Percentiles rank a stretch among this genome's conserved stretches.
Evolutionary conservation across 306 rosid genomes (phyloP).

Genomic region (Vigna reflexopilosa): DNA sequence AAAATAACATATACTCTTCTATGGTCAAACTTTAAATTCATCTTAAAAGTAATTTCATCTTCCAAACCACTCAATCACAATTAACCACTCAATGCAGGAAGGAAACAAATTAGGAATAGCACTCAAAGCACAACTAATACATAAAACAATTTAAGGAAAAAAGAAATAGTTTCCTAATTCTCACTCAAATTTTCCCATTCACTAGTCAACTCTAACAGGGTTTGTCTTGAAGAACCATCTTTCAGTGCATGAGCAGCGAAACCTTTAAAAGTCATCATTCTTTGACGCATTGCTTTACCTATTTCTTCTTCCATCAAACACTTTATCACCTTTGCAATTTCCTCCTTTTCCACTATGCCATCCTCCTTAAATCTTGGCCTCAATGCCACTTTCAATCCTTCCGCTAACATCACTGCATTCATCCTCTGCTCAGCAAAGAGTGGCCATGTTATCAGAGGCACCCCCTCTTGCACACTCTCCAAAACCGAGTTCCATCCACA

Average conservation of each 20-base stretch:
- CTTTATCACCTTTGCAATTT: neutral
- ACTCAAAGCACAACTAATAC: too few species aligned
- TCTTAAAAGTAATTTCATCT: too few species aligned
- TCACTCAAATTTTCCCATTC: slow-evolving; percentile 16
- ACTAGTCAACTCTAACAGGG: neutral
- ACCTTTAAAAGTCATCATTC: neutral
- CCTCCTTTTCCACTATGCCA: slow-evolving; percentile 6
- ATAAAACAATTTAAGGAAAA: neutral
- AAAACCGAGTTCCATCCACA: slow-evolving; percentile 4
- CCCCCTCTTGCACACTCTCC: slow-evolving; percentile 13
- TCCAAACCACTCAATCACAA: too few species aligned
- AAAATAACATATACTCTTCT: too few species aligned
- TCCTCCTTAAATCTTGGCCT: neutral
- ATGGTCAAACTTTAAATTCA: too few species aligned
- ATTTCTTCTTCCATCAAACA: neutral
- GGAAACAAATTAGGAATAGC: too few species aligned
- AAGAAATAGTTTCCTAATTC: neutral
- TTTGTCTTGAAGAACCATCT: slow-evolving; percentile 1
- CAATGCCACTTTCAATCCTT: neutral
- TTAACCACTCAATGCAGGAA: too few species aligned
- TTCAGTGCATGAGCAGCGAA: neutral
- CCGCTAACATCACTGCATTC: neutral
- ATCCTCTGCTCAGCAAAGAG: slow-evolving; percentile 1
- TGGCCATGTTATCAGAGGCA: slow-evolving; percentile 23
- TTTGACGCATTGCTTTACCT: neutral